phyloP scores from a whole-genome alignment of 768 basidiomycete species.

The Termitomyces sp. region DNA sequence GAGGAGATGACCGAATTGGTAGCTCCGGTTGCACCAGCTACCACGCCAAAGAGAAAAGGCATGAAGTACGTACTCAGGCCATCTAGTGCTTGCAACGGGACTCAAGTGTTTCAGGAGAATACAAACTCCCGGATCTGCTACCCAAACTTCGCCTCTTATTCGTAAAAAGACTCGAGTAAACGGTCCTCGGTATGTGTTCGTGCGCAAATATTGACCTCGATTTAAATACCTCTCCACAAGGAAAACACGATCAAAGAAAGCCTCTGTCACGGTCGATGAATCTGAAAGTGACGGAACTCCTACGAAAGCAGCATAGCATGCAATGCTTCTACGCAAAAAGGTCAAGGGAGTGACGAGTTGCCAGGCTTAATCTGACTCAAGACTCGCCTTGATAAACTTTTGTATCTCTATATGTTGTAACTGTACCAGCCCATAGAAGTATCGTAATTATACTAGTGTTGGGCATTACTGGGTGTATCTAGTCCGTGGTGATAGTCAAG shows the following conservation, averaged over 20 bases:
- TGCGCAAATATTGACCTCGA: background rate
- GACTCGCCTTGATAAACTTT: background rate
- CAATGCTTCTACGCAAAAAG: background rate
- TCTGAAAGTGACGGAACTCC: background rate
- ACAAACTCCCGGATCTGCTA: constrained; percentile 19
- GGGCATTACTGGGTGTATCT: background rate
- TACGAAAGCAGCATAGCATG: background rate
- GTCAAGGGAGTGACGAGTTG: background rate
- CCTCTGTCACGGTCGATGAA: background rate
- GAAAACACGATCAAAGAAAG: constrained; percentile 3
- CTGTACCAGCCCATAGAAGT: background rate
- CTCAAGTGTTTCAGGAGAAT: constrained; percentile 15
- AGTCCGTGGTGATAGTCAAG: background rate
- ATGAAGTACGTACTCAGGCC: constrained; percentile 19
- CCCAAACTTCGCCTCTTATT: constrained; percentile 18
- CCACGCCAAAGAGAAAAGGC: constrained; percentile 27
- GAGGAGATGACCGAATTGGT: constrained; percentile 13
- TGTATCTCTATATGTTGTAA: background rate
- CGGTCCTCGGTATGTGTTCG: constrained; percentile 18
- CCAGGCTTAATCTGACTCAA: background rate
- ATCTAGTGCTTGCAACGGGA: background rate
- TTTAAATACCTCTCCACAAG: background rate
- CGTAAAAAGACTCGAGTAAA: constrained; percentile 23
- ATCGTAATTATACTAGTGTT: background rate
- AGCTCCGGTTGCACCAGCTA: constrained; percentile 10